A percentile compares a stretch with the other conserved stretches of the same genome.
Evolutionary conservation across 768 basidiomycete genomes (phyloP).

Genomic region (Suillus bovinus): DNA sequence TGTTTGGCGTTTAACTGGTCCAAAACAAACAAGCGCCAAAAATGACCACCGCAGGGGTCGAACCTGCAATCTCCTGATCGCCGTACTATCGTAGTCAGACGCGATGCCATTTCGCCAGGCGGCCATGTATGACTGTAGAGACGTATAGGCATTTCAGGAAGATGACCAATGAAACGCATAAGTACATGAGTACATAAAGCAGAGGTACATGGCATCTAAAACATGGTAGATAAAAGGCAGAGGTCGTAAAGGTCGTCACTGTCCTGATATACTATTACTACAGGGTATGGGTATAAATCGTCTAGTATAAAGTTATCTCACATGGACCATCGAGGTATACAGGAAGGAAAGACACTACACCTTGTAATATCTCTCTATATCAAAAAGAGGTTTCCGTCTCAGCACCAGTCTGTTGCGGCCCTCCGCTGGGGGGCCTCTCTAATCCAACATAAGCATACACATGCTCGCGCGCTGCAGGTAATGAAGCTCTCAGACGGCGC

Average conservation of each 20-base stretch:
- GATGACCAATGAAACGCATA: too few species aligned
- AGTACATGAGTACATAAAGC: neutral
- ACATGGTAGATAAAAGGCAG: neutral
- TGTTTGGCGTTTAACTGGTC: neutral
- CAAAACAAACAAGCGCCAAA: neutral
- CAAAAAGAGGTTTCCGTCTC: neutral
- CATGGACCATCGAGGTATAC: neutral
- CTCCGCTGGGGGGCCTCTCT: neutral
- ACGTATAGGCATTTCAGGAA: too few species aligned
- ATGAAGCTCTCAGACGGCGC: slow-evolving; percentile 29
- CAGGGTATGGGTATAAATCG: neutral
- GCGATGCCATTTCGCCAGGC: slow-evolving; percentile 94
- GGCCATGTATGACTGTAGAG: slow-evolving; percentile 39
- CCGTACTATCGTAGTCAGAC: slow-evolving; percentile 74
- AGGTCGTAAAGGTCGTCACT: neutral
- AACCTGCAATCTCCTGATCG: slow-evolving; percentile 41
- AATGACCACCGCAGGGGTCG: slow-evolving; percentile 42
- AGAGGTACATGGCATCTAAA: neutral
- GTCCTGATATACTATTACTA: neutral
- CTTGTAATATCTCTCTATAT: neutral
- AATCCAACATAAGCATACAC: slow-evolving; percentile 36
- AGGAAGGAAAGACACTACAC: neutral
- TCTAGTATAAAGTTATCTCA: neutral
- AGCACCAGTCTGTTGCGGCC: neutral
- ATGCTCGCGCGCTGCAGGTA: slow-evolving; percentile 24